Evolutionary conservation across 495 filamentous ascomycete species (phyloP), one percentile per base, ranked within the genome.

Genomic region (Aspergillus hancockii): DNA sequence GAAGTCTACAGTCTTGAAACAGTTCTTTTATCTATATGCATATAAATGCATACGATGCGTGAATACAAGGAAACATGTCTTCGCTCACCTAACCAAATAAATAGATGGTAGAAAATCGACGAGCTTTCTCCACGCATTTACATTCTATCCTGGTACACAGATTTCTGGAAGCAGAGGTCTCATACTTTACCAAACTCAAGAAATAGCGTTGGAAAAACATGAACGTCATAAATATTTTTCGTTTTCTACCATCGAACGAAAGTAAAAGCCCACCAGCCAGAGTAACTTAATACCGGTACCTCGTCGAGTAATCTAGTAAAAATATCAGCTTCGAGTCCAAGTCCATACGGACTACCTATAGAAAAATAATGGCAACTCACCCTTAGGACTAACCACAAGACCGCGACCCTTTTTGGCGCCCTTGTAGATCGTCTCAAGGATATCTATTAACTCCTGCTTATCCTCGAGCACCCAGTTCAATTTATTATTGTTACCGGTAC

Each of bases 401-500:
- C 94, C 94, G 47, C 93, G 82, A 1, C 94, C 94, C 77, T 98
- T 98, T 83, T 95, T 97, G 4, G 94, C 94, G 14, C 94, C 94
- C 57, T 92, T 89, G 73, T 98, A 98, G 58, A 98, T 93, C 14
- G 93, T 97, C 76, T 98, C 95, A 67, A 97, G 88, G 67, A 98
- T 98, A 75, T 98, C 95, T 65, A 98, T 98, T 67, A 98, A 74
- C 77, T 98, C 94, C 73, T 98, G 94, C 76, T 98, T 98, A 69
- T 98, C 94, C 75, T 98, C 94, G 55, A 97, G 74, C 40, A 98
- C 92, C 86, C 91, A 98, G 74, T 97, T 98, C 66, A 96, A 81
- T 72, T 96, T 96, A 75, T 98, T 98, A 73, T 98, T 98, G 77
- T 98, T 96, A 65, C 94, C 94, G 6, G 95, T 98, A 13, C 94